phyloP scores from a whole-genome alignment of 441 rosid species.

The Pelargonium australe region DNA sequence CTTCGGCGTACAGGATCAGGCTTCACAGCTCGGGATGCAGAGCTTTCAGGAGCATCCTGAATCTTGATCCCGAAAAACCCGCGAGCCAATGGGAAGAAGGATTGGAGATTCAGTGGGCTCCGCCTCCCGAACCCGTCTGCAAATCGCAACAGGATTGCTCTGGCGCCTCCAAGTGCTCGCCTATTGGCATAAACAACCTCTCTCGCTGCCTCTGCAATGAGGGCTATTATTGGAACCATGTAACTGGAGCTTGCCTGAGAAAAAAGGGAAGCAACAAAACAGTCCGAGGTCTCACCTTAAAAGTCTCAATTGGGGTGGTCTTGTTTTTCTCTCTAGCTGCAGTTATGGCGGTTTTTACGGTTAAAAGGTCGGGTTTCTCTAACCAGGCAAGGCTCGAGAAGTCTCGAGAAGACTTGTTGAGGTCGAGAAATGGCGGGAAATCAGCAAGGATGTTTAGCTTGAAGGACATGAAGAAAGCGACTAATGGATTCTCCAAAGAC shows the following conservation, averaged over 20 bases:
- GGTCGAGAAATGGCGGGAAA: constrained; percentile 37
- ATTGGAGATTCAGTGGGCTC: constrained; percentile 53
- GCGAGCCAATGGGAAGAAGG: constrained; percentile 50
- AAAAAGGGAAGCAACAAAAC: constrained; percentile 21
- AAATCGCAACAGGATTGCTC: constrained; percentile 39
- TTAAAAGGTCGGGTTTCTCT: constrained; percentile 17
- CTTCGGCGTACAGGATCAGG: constrained; percentile 53
- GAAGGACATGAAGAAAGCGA: constrained; percentile 65
- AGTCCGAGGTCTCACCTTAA: constrained; percentile 18
- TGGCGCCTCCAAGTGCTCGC: constrained; percentile 37
- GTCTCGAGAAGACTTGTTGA: constrained; percentile 43
- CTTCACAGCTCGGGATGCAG: constrained; percentile 54
- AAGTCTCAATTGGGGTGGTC: constrained; percentile 29
- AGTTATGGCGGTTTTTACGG: constrained; percentile 11
- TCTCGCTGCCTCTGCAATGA: constrained; percentile 43
- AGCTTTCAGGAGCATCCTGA: constrained; percentile 51
- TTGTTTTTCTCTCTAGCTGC: constrained; percentile 24
- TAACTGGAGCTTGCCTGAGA: constrained; percentile 31
- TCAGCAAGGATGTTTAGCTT: constrained; percentile 41
- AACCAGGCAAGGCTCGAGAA: constrained; percentile 33
- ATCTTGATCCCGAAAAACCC: constrained; percentile 36
- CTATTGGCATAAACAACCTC: constrained; percentile 18
- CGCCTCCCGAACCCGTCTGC: constrained; percentile 45
- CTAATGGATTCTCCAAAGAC: constrained; percentile 46
- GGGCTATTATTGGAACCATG: constrained; percentile 38